Evolutionary conservation across 306 rosid species (phyloP).

Genomic region (Hylodesmum podocarpum): DNA sequence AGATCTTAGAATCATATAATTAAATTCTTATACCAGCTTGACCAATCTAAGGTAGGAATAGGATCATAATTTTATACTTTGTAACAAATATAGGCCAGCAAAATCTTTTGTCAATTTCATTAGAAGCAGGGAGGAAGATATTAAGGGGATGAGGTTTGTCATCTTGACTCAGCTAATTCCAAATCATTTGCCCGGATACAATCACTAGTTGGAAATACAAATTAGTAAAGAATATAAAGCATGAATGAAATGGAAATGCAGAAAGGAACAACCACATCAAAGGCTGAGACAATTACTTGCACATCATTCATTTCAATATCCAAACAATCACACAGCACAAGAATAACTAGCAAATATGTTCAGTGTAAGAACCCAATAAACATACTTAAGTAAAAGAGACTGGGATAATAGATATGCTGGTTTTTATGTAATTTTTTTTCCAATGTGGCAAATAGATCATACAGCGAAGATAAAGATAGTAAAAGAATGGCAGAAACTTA

Average conservation of each 20-base stretch:
- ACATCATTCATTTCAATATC: slow-evolving; percentile 2
- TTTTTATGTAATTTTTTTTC: background rate
- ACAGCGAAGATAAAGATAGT: background rate
- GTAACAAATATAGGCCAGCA: background rate
- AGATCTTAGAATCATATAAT: background rate
- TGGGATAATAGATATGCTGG: background rate
- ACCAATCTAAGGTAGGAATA: background rate
- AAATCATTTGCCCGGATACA: background rate
- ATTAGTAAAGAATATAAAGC: background rate
- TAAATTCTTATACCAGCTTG: background rate
- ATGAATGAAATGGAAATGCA: slow-evolving; percentile 12
- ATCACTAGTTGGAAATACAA: background rate
- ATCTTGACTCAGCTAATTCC: background rate
- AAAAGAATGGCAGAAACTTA: slow-evolving; percentile 17
- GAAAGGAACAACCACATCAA: background rate
- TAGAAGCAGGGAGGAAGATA: background rate
- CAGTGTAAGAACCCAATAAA: background rate
- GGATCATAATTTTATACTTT: background rate
- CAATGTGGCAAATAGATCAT: background rate
- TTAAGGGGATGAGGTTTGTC: background rate
- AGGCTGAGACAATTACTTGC: background rate
- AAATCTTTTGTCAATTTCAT: background rate
- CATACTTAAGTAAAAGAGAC: background rate
- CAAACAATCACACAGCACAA: background rate
- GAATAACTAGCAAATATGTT: background rate